These are phyloP conservation scores for Vigna hirtella DNA, from an alignment of 306 rosid genomes.

Conservation along the genomic window DNA sequence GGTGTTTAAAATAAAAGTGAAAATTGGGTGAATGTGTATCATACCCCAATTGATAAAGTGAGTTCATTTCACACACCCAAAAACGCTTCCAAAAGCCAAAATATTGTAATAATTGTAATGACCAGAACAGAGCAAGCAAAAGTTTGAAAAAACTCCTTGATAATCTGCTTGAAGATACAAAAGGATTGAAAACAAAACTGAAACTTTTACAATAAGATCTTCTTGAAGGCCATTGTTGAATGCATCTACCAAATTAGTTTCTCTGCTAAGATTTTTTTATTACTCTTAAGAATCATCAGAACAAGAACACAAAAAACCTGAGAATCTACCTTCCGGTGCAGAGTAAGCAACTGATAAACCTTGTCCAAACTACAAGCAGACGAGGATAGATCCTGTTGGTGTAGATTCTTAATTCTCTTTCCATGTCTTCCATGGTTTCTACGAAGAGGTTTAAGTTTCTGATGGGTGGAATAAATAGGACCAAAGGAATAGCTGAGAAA, in stretches of 20 bases:
- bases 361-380: conserved; percentile 57
- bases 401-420: conserved; percentile 55
- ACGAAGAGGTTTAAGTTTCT: conserved; percentile 74
- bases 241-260: background rate
- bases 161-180: background rate
- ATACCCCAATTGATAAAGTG: too few relatives aligned
- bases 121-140: background rate
- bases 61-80: too few relatives aligned
- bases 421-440: conserved; percentile 64
- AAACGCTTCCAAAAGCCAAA: background rate
- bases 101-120: background rate
- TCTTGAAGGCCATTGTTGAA: background rate
- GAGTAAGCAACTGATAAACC: conserved; percentile 62
- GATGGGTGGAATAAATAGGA: conserved; percentile 77
- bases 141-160: background rate
- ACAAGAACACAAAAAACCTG: too few relatives aligned
- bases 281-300: too few relatives aligned
- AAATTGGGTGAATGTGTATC: too few relatives aligned
- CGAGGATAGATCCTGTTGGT: conserved; percentile 60
- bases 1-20: too few relatives aligned
- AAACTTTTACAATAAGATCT: background rate
- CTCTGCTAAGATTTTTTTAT: too few relatives aligned
- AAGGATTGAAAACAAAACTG: too few relatives aligned
- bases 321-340: conserved; percentile 58
- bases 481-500: conserved; percentile 72